Evolutionary conservation across 2,329 filamentous ascomycete species (phyloP).

Genomic region (Pleochaeta shiraiana): DNA sequence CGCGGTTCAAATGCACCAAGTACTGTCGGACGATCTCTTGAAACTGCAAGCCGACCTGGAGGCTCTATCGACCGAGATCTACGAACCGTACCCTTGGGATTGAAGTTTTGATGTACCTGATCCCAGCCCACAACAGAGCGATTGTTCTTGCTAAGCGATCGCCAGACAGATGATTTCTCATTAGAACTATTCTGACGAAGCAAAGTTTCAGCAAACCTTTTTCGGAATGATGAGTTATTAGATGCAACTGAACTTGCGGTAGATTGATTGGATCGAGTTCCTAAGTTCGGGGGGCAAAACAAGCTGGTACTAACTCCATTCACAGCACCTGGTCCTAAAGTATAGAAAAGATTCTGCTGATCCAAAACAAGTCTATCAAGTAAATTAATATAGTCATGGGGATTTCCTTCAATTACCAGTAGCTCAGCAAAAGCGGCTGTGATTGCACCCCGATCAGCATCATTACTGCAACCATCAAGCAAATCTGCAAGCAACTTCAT

Average conservation of each 20-base stretch:
- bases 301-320: slow-evolving; percentile 9
- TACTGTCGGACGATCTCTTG: slow-evolving; percentile 37
- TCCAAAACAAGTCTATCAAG: slow-evolving; percentile 79
- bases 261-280: slow-evolving; percentile 13
- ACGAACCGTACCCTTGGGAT: slow-evolving; percentile 43
- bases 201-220: slow-evolving; percentile 60
- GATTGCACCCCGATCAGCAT: slow-evolving; percentile 71
- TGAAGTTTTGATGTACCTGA: slow-evolving; percentile 25
- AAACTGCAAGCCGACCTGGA: slow-evolving; percentile 32
- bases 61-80: slow-evolving; percentile 61
- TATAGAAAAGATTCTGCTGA: slow-evolving; percentile 70
- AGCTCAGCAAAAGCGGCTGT: slow-evolving; percentile 80
- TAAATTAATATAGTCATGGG: slow-evolving; percentile 69
- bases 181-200: slow-evolving; percentile 67
- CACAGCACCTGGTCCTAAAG: slow-evolving; percentile 22
- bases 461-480: slow-evolving; percentile 74
- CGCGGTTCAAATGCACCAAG: slow-evolving; percentile 41
- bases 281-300: slow-evolving; percentile 13
- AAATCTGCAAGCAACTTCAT: slow-evolving; percentile 74
- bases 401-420: slow-evolving; percentile 52
- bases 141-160: slow-evolving; percentile 68
- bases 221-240: slow-evolving; percentile 66
- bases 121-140: slow-evolving; percentile 38
- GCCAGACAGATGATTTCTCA: slow-evolving; percentile 56
- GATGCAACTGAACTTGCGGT: slow-evolving; percentile 54